These are phyloP conservation scores for Endoconidiophora polonica DNA, from an alignment of 2,329 filamentous ascomycete species.

Conservation along the genomic window DNA sequence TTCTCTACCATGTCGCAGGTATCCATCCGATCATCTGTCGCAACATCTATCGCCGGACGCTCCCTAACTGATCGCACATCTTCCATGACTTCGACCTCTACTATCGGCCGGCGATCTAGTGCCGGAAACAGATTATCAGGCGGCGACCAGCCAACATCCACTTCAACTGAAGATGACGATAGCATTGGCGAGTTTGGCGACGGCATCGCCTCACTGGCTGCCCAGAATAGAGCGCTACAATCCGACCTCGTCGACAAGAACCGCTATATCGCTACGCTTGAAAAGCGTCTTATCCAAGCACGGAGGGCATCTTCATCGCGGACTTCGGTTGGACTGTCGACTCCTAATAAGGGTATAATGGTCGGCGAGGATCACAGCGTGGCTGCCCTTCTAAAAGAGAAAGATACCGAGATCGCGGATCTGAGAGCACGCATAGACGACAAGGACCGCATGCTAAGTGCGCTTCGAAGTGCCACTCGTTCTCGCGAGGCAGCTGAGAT, in stretches of 20 bases:
- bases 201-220: conserved; percentile 60
- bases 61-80: conserved; percentile 44
- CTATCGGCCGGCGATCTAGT: conserved; percentile 37
- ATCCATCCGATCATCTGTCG: conserved; percentile 50
- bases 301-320: conserved; percentile 78
- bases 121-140: conserved; percentile 26
- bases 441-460: conserved; percentile 84
- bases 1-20: conserved; percentile 46
- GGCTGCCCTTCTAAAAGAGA: conserved; percentile 60
- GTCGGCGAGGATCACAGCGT: conserved; percentile 68
- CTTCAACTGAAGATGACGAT: conserved; percentile 42
- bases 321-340: conserved; percentile 56
- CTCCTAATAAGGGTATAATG: conserved; percentile 43
- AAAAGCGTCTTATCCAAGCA: conserved; percentile 82
- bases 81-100: conserved; percentile 50
- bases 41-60: conserved; percentile 37
- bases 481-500: conserved; percentile 66
- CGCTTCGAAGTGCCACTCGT: conserved; percentile 67
- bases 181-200: conserved; percentile 70
- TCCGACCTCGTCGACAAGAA: conserved; percentile 95
- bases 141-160: conserved; percentile 18
- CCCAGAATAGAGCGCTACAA: conserved; percentile 85
- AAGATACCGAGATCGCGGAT: conserved; percentile 82
- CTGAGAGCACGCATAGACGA: conserved; percentile 81
- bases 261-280: conserved; percentile 83